phyloP scores from a whole-genome alignment of 1,284 basidiomycete species.

The Rhizoctonia solani region DNA sequence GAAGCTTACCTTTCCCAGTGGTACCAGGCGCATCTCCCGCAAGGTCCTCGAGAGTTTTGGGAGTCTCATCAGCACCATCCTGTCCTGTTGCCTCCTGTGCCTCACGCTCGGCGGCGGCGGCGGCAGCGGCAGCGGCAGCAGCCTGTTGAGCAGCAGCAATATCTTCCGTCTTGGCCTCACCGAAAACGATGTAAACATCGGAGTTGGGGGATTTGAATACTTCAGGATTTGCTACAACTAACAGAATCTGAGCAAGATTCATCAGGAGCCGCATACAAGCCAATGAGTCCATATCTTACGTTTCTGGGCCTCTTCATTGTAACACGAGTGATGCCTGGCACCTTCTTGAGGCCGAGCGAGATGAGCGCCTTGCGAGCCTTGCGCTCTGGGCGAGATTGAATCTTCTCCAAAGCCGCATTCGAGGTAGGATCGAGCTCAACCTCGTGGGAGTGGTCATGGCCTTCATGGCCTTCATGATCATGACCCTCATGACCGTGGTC shows the following conservation, averaged over 20 bases:
- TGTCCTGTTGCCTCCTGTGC: slow-evolving; percentile 35
- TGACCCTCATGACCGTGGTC: slow-evolving; percentile 64
- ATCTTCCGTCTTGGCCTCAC: slow-evolving; percentile 97
- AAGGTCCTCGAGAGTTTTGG: slow-evolving; percentile 63
- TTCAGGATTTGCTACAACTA: slow-evolving; percentile 92
- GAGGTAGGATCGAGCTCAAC: slow-evolving; percentile 67
- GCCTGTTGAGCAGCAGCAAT: slow-evolving; percentile 91
- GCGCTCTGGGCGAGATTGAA: slow-evolving; percentile 89
- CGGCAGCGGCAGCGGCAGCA: slow-evolving; percentile 60
- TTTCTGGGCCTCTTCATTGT: slow-evolving; percentile 94
- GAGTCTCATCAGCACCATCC: slow-evolving; percentile 46
- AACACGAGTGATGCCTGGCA: slow-evolving; percentile 92
- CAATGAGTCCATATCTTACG: slow-evolving; percentile 53
- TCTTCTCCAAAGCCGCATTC: slow-evolving; percentile 85
- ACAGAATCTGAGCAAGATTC: slow-evolving; percentile 67
- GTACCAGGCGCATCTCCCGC: slow-evolving; percentile 82
- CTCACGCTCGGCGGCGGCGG: slow-evolving; percentile 41
- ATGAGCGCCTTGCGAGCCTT: slow-evolving; percentile 90
- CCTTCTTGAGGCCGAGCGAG: slow-evolving; percentile 86
- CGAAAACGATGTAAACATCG: slow-evolving; percentile 98
- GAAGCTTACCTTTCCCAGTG: slow-evolving; percentile 48
- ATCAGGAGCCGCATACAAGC: neutral
- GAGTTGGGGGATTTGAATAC: slow-evolving; percentile 98
- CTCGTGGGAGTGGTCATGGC: slow-evolving; percentile 62
- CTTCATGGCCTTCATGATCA: slow-evolving; percentile 58